Evolutionary conservation across 306 rosid genomes (phyloP), one percentile per base, ranked within the genome.

Genomic region (Hippophae tibetana): DNA sequence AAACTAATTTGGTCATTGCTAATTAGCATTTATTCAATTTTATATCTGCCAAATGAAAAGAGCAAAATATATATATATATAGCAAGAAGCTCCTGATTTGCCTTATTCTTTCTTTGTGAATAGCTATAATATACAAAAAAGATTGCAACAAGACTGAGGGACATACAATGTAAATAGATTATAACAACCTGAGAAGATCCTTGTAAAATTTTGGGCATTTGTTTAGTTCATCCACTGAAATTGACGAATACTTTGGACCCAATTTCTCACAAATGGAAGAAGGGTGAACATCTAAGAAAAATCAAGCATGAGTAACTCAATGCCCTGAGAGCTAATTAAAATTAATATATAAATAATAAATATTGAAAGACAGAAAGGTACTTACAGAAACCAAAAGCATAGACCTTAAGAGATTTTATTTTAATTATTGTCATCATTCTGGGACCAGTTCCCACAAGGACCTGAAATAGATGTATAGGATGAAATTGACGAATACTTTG

Each of bases 371-470:
- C 54, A 44, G 14, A 65, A 55, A 65, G 10, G 13, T 61, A 78
- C 99, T 88, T 84, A 92, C 99, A 88, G 63, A 92, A 89, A 61
- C 99, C 99, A 77, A 88, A 92, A 3, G 99, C 99, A 75, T 92
- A 92, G 78, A 92, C 50, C 69, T 84, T 84, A 67, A 92, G 69
- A 23, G 97, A 80, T 79, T 92, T 92, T 67, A 92, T 78, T 78
- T 74, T 86, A 59, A 88, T 78, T 58, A 93, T 70, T 61, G 74
- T 88, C 95, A 88, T 84, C 62, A 78, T 88, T 80, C 79, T 75
- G 50, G 90, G 86, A 53, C 97, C 99, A 54, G 90, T 86, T 72
- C 95, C 99, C 74, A 93, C 97, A 58, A 93, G 90, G 54, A 93
- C 76, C 99, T 88, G 95, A 65, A 65, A 65, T 60, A 67, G 31